phyloP scores from a whole-genome alignment of 352 stramenopile genomes.

The Thalassiosira ordinaria region DNA sequence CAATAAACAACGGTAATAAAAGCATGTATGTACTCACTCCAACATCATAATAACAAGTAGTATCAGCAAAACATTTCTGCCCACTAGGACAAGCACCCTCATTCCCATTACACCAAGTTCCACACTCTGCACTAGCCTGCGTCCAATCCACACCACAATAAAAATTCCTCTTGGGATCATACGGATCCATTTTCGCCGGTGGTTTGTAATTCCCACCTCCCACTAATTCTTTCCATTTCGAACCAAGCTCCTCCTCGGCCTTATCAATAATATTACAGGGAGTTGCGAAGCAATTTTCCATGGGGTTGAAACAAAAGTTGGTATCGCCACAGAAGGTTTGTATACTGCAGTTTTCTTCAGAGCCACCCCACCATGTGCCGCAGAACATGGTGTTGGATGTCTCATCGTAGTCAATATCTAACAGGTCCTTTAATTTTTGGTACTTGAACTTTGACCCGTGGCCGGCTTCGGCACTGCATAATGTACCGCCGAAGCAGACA shows the following conservation, averaged over 20 bases:
- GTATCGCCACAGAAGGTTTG: slow-evolving; percentile 33
- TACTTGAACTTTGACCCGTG: slow-evolving; percentile 40
- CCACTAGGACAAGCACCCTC: slow-evolving; percentile 24
- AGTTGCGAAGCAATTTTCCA: neutral
- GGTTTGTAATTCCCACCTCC: neutral
- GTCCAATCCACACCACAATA: slow-evolving; percentile 28
- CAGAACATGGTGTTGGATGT: slow-evolving; percentile 50
- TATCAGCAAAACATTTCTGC: slow-evolving; percentile 33
- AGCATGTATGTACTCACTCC: too few relatives aligned
- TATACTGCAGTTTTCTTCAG: slow-evolving; percentile 27
- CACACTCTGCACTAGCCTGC: slow-evolving; percentile 22
- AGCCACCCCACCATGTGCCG: slow-evolving; percentile 24
- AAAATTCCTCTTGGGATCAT: slow-evolving; percentile 25
- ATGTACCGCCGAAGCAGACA: slow-evolving; percentile 39
- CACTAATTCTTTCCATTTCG: neutral
- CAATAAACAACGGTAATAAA: too few relatives aligned
- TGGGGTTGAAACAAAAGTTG: neutral
- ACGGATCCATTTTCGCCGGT: neutral
- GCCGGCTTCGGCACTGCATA: slow-evolving; percentile 22
- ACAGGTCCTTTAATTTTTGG: too few relatives aligned
- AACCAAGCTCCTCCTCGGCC: neutral
- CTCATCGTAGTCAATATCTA: slow-evolving; percentile 41
- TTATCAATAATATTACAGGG: neutral
- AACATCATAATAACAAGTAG: slow-evolving; percentile 31
- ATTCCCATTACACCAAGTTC: slow-evolving; percentile 14